These are phyloP conservation scores for Carex scoparia DNA, from an alignment of 176 grass and related monocot genomes.

Conservation along the genomic window DNA sequence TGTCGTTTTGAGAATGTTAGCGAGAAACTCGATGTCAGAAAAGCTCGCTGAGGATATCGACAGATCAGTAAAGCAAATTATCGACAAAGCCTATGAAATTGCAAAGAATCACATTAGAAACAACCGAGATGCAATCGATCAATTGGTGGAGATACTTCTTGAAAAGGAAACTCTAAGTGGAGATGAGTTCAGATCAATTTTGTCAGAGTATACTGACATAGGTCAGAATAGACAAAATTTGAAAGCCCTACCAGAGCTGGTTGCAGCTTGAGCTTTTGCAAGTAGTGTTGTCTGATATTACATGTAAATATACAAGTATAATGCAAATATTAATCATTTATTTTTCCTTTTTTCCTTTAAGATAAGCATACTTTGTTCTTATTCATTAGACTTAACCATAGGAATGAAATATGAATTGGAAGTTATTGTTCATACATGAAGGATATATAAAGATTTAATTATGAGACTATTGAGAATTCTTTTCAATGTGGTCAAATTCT, in stretches of 20 bases:
- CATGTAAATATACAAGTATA: not conserved
- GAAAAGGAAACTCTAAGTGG: conserved; percentile 77
- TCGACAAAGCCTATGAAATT: conserved; percentile 51
- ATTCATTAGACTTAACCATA: no score
- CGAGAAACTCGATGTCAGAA: conserved; percentile 62
- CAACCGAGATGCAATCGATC: conserved; percentile 55
- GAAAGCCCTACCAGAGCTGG: conserved; percentile 19
- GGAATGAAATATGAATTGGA: no score
- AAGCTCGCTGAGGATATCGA: conserved; percentile 71
- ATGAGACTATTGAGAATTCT: not conserved
- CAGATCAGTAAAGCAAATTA: conserved; percentile 46
- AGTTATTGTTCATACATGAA: not conserved
- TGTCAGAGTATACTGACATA: conserved; percentile 55
- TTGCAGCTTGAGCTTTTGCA: conserved; percentile 35
- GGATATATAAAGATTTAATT: not conserved
- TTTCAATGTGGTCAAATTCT: not conserved
- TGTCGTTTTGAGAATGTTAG: conserved; percentile 72
- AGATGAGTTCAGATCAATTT: conserved; percentile 65
- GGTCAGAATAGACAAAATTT: conserved; percentile 28
- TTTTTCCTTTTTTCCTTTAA: not conserved
- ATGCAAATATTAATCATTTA: not conserved
- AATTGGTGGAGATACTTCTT: conserved; percentile 67
- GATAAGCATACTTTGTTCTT: not conserved
- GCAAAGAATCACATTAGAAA: conserved; percentile 59
- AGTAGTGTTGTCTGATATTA: no score